Evolutionary conservation across 129 eudicot species (phyloP), one percentile per base, ranked within the genome.

Genomic region (Escallonia rubra): DNA sequence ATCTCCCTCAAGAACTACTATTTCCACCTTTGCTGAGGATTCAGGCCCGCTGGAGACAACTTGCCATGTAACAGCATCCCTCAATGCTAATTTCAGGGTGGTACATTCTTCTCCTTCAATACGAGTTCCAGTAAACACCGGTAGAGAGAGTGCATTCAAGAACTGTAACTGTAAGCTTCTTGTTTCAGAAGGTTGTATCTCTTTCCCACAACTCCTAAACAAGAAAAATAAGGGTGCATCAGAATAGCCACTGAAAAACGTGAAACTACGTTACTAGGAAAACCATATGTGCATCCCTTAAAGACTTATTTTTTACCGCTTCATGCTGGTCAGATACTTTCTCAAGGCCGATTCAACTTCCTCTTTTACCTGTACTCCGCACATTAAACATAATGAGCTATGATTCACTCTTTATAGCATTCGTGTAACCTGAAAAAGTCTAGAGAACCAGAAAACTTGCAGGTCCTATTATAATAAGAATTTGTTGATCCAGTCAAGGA

Each of bases 1-100:
- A 72, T 93, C 98, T 66, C 98, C 98, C 66, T 93, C 98, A 50
- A 93, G 95, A 78, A 84, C 98, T 16, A 93, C 83, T 58, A 93
- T 79, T 84, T 93, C 98, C 58, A 89, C 96, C 62, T 64, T 82
- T 67, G 86, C 84, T 40, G 86, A 86, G 15, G 91, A 86, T 62
- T 74, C 91, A 57, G 64, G 72, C 59, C 84, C 96, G 75, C 63
- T 15, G 58, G 77, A 74, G 72, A 89, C 92, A 68, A 86, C 76
- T 78, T 86, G 64, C 56, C 85, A 86, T 39, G 83, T 93, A 66
- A 57, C 51, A 14, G 86, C 78, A 84, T 93, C 96, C 68, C 84
- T 73, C 57, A 93, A 62, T 42, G 88, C 90, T 65, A 93, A 85
- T 81, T 86, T 81, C 69, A 93, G 43, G 53, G 74, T 77, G 66